Evolutionary conservation across 371 early-diverging fungal genomes (phyloP).

Genomic region (Mortierella sp.): DNA sequence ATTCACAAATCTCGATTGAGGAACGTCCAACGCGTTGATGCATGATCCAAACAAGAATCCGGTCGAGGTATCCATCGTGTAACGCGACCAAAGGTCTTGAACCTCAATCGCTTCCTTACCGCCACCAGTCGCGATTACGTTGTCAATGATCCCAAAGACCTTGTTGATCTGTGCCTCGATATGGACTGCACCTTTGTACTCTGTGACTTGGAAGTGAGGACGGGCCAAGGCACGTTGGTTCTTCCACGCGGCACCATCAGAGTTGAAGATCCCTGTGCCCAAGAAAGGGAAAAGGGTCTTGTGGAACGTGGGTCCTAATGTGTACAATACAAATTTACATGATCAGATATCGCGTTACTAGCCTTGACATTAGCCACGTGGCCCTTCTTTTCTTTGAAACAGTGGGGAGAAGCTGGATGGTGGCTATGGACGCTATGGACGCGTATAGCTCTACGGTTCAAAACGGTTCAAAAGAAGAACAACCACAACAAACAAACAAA

Average conservation of each 20-base stretch:
- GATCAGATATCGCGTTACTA: too few species aligned
- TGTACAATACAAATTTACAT: too few species aligned
- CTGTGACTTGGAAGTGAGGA: conserved; percentile 57
- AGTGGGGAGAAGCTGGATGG: too few species aligned
- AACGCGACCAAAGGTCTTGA: conserved; percentile 56
- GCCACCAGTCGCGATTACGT: conserved; percentile 36
- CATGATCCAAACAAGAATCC: conserved; percentile 55
- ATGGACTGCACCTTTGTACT: conserved; percentile 56
- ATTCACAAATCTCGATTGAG: conserved; percentile 43
- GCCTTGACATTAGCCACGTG: too few species aligned
- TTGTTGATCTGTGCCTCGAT: conserved; percentile 57
- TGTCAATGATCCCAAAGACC: conserved; percentile 50
- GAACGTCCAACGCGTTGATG: conserved; percentile 46
- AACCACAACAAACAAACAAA: too few species aligned
- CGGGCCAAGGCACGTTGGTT: conserved; percentile 56
- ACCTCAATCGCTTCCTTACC: conserved; percentile 20
- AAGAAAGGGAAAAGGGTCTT: conserved; percentile 51
- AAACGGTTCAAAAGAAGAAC: too few species aligned
- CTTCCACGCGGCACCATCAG: conserved; percentile 56
- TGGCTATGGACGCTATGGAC: too few species aligned
- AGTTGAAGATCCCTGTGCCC: conserved; percentile 57
- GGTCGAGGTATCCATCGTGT: conserved; percentile 53
- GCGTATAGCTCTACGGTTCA: too few species aligned
- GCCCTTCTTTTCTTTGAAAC: too few species aligned
- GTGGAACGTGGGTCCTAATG: conserved; percentile 50